Percentiles rank a stretch among this genome's conserved stretches.
Conservation (phyloP, 1,284 basidiomycete genomes). For the Cutaneotrichosporon sp. region DNA sequence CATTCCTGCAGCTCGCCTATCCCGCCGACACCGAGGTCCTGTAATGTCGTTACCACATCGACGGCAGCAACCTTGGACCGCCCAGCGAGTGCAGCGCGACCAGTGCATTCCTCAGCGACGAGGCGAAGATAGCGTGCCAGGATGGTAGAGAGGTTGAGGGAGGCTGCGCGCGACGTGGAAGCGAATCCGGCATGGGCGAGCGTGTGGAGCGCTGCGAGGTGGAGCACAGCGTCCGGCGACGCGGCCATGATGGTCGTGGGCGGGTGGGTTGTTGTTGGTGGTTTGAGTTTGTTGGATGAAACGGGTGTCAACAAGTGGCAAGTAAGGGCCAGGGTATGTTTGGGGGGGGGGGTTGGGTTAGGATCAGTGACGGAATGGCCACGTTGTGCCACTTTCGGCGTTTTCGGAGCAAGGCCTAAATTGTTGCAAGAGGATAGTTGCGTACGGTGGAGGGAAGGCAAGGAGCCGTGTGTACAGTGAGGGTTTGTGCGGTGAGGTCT, state of each 20-base stretch:
- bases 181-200: conserved; percentile 47
- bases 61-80: conserved; percentile 42
- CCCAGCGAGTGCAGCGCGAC: conserved; percentile 42
- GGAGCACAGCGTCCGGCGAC: conserved; percentile 46
- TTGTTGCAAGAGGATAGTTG: too few species aligned
- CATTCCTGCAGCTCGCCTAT: conserved; percentile 43
- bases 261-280: background rate
- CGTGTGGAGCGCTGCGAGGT: conserved; percentile 45
- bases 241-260: conserved; percentile 25
- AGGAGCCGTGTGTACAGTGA: background rate
- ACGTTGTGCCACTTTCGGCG: conserved; percentile 7
- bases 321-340: background rate
- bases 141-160: conserved; percentile 40
- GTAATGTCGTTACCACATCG: conserved; percentile 44
- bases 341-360: background rate
- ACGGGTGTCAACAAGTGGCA: conserved; percentile 11
- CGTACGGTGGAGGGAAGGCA: background rate
- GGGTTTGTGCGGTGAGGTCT: background rate
- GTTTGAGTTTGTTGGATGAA: background rate
- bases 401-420: background rate
- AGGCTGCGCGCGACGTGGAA: conserved; percentile 45
- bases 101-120: conserved; percentile 41
- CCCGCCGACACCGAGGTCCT: conserved; percentile 40
- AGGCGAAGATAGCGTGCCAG: conserved; percentile 40
- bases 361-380: background rate